These are phyloP conservation scores for Linum usitatissimum DNA, from an alignment of 345 rosid species.

Conservation along the genomic window DNA sequence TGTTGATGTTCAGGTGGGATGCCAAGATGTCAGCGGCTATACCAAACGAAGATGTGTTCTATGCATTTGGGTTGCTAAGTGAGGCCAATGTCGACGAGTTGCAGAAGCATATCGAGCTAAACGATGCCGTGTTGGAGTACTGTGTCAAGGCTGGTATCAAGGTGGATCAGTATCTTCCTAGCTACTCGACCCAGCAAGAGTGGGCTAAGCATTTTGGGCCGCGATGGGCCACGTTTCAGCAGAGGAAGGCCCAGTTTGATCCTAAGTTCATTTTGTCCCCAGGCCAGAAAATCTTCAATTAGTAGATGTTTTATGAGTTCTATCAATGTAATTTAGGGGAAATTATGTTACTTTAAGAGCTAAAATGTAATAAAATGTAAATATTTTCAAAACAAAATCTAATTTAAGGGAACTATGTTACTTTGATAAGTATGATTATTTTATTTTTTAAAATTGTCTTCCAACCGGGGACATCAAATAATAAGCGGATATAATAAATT, in stretches of 20 bases:
- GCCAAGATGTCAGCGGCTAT: slow-evolving; percentile 11
- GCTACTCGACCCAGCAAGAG: slow-evolving; percentile 5
- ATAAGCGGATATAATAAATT: too few relatives aligned
- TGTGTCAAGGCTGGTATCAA: slow-evolving; percentile 9
- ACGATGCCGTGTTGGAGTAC: slow-evolving; percentile 8
- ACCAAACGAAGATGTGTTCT: slow-evolving; percentile 22
- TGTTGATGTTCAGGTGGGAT: slow-evolving; percentile 14
- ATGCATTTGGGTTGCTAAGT: slow-evolving; percentile 4
- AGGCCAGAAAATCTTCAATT: slow-evolving; percentile 2
- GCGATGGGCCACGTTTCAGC: slow-evolving; percentile 12
- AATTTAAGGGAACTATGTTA: too few relatives aligned
- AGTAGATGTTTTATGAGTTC: neutral
- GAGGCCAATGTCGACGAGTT: slow-evolving; percentile 7
- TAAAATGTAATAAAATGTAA: too few relatives aligned
- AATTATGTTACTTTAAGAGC: too few relatives aligned
- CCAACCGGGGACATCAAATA: too few relatives aligned
- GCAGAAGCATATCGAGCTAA: slow-evolving; percentile 12
- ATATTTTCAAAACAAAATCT: too few relatives aligned
- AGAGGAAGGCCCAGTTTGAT: slow-evolving; percentile 15
- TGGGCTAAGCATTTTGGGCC: slow-evolving; percentile 20
- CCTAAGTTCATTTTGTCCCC: slow-evolving; percentile 7
- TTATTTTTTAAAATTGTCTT: too few relatives aligned
- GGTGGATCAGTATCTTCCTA: slow-evolving; percentile 14
- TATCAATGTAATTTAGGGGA: too few relatives aligned
- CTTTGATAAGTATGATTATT: too few relatives aligned